Conservation (phyloP, 768 basidiomycete species). For the Boletus eberwhitei region DNA sequence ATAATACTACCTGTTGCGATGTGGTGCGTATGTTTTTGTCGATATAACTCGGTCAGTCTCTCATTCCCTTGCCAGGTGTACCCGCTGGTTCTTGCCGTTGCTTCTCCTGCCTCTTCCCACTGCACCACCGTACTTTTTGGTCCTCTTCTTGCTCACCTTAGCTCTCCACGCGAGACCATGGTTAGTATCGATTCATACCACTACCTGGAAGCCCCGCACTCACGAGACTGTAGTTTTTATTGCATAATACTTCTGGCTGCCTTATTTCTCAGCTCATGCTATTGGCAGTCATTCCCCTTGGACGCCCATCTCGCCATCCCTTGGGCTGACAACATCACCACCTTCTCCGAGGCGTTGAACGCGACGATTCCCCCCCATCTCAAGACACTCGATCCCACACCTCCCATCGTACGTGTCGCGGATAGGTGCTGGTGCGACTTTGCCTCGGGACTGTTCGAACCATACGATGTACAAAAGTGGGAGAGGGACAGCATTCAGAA, state of each 20-base stretch:
- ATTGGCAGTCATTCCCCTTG: conserved; percentile 80
- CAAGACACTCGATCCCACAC: conserved; percentile 38
- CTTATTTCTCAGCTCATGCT: conserved; percentile 84
- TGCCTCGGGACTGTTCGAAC: conserved; percentile 64
- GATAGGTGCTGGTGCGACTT: conserved; percentile 90
- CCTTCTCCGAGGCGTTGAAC: conserved; percentile 65
- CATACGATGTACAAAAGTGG: conserved; percentile 76
- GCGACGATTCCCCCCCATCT: conserved; percentile 42
- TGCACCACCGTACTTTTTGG: conserved; percentile 74
- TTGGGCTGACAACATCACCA: conserved; percentile 69
- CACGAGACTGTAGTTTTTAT: conserved; percentile 59
- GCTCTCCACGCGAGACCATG: conserved; percentile 83
- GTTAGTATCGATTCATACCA: conserved; percentile 39
- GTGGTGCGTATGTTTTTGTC: conserved; percentile 48
- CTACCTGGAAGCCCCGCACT: neutral
- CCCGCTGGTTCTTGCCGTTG: conserved; percentile 80
- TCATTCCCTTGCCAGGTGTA: conserved; percentile 54
- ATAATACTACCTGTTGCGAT: conserved; percentile 26
- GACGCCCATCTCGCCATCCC: conserved; percentile 59
- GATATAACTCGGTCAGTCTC: neutral
- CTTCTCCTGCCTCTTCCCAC: conserved; percentile 75
- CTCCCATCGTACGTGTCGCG: conserved; percentile 57
- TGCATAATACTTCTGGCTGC: conserved; percentile 80
- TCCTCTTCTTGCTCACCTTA: conserved; percentile 73
- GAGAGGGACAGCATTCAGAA: conserved; percentile 61